phyloP scores from a whole-genome alignment of 2,329 filamentous ascomycete species.

The Ophiostoma piceae region DNA sequence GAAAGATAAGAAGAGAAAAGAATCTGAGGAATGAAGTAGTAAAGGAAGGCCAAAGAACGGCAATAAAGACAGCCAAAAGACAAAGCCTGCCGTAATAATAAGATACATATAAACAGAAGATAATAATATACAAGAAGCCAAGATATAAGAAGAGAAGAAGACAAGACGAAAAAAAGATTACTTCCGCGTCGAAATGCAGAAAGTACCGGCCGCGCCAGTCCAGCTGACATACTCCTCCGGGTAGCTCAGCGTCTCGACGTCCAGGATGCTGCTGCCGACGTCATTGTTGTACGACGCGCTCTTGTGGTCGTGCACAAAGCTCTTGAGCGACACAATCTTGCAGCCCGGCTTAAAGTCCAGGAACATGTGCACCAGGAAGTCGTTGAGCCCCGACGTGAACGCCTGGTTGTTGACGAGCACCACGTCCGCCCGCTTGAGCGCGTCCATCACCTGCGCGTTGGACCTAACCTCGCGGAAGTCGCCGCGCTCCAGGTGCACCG shows the following conservation, averaged over 20 bases:
- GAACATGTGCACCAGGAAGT: slow-evolving; percentile 79
- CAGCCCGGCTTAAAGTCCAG: slow-evolving; percentile 87
- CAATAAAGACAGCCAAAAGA: not conserved
- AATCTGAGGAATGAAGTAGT: not conserved
- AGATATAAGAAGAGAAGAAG: not conserved
- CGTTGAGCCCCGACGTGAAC: slow-evolving; percentile 83
- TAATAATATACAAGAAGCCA: slow-evolving; percentile 15
- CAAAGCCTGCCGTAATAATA: not conserved
- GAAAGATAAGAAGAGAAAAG: not conserved
- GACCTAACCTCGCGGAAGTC: slow-evolving; percentile 63
- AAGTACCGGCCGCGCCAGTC: slow-evolving; percentile 77
- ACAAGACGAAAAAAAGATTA: slow-evolving; percentile 27
- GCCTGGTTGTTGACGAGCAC: slow-evolving; percentile 97
- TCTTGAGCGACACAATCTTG: slow-evolving; percentile 85
- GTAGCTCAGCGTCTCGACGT: slow-evolving; percentile 61
- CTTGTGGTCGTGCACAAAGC: slow-evolving; percentile 77
- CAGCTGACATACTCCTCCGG: slow-evolving; percentile 79
- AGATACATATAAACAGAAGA: slow-evolving; percentile 6
- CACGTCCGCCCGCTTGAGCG: slow-evolving; percentile 83
- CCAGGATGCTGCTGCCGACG: slow-evolving; percentile 73
- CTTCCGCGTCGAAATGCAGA: slow-evolving; percentile 83
- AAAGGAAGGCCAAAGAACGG: not conserved
- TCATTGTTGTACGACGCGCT: slow-evolving; percentile 73
- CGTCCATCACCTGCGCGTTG: slow-evolving; percentile 62
- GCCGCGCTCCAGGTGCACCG: slow-evolving; percentile 72